These are phyloP conservation scores for Skeletonema menzelii DNA, from an alignment of 108 stramenopile genomes.

Conservation along the genomic window DNA sequence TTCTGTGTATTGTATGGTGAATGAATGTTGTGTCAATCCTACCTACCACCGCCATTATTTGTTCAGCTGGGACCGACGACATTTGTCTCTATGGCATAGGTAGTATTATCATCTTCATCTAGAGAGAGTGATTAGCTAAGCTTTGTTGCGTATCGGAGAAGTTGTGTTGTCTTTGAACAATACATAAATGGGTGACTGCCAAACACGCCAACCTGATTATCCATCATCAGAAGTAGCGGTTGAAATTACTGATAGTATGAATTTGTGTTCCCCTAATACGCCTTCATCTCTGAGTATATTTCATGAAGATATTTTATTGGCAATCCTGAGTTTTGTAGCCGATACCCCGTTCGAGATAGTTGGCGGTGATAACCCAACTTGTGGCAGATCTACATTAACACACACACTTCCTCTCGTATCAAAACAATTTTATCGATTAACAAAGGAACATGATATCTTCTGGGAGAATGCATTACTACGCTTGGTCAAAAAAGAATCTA, in stretches of 20 bases:
- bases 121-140: too few relatives aligned
- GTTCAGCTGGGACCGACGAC: too few relatives aligned
- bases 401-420: slow-evolving; percentile 59
- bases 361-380: slow-evolving; percentile 6
- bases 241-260: not conserved
- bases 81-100: too few relatives aligned
- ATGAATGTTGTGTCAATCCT: too few relatives aligned
- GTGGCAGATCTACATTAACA: slow-evolving; percentile 16
- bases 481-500: slow-evolving; percentile 20
- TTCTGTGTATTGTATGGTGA: too few relatives aligned
- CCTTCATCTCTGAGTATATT: slow-evolving; percentile 22
- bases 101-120: too few relatives aligned
- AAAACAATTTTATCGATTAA: slow-evolving; percentile 55
- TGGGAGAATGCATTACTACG: slow-evolving; percentile 58
- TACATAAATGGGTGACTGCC: not conserved
- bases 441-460: slow-evolving; percentile 38
- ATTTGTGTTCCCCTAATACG: not conserved
- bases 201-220: not conserved
- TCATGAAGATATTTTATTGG: slow-evolving; percentile 56
- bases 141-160: too few relatives aligned
- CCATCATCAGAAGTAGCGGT: not conserved
- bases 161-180: too few relatives aligned
- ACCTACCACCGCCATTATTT: too few relatives aligned
- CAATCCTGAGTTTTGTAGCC: slow-evolving; percentile 61
- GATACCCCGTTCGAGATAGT: slow-evolving; percentile 56